Conservation (phyloP, 2,329 filamentous ascomycete species). For the Neofusicoccum laricinum region DNA sequence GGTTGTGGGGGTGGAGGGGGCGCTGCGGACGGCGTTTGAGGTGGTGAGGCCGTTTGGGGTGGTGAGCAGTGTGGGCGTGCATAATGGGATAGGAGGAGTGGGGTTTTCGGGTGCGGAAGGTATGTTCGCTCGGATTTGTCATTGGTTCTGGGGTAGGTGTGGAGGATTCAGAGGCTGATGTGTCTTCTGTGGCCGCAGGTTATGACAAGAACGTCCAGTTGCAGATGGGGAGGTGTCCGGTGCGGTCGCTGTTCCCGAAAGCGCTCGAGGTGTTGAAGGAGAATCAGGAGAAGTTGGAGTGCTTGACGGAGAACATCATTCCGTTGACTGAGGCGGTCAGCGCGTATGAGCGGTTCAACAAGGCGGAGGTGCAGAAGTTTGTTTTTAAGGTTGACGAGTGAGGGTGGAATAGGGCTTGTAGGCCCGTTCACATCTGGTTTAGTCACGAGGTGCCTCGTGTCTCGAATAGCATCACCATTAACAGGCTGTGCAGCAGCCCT, state of each 20-base stretch:
- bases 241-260: conserved; percentile 47
- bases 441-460: too few relatives aligned
- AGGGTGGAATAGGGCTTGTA: background rate
- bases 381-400: conserved; percentile 47
- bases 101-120: conserved; percentile 1
- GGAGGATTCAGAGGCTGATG: too few relatives aligned
- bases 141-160: conserved; percentile 28
- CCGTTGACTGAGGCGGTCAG: conserved; percentile 48
- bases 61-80: conserved; percentile 51
- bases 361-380: conserved; percentile 53
- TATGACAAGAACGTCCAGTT: conserved; percentile 51
- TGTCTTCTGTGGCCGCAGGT: conserved; percentile 30
- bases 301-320: conserved; percentile 52
- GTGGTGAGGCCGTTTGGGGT: conserved; percentile 49
- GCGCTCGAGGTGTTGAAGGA: conserved; percentile 44
- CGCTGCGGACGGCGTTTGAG: conserved; percentile 47
- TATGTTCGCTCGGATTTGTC: background rate
- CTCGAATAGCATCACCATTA: too few relatives aligned
- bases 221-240: conserved; percentile 51
- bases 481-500: too few relatives aligned
- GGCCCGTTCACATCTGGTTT: background rate
- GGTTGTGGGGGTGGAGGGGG: conserved; percentile 47
- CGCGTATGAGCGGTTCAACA: conserved; percentile 52
- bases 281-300: conserved; percentile 47
- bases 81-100: conserved; percentile 37